Conservation (phyloP, 2,329 filamentous ascomycete species). For the Aspergillus sp. region DNA sequence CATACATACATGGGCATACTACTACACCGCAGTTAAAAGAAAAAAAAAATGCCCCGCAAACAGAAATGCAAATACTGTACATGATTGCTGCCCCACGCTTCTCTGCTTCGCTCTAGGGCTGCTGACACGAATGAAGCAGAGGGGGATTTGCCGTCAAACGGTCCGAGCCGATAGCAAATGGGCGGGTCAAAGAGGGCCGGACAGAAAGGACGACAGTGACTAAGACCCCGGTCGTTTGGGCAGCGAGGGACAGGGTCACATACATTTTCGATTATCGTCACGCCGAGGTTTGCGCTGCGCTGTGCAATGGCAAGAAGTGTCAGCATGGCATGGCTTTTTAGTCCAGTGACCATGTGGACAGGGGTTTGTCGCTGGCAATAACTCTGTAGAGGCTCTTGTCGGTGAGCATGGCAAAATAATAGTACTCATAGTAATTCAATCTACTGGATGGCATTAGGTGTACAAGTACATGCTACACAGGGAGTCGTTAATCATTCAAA, state of each 20-base stretch:
- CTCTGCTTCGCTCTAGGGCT: slow-evolving; percentile 1
- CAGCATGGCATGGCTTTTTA: background rate
- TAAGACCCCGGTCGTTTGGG: slow-evolving; percentile 20
- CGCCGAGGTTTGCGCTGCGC: background rate
- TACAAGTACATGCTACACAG: too few species aligned
- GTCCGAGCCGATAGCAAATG: slow-evolving; percentile 23
- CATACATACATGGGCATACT: slow-evolving; percentile 4
- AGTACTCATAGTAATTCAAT: too few species aligned
- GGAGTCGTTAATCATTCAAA: too few species aligned
- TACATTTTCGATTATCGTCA: slow-evolving; percentile 2
- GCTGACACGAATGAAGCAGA: slow-evolving; percentile 9
- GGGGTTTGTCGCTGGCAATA: background rate
- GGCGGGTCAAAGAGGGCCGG: slow-evolving; percentile 8
- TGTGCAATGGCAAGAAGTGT: background rate
- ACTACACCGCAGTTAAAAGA: slow-evolving; percentile 2
- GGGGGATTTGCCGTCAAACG: slow-evolving; percentile 14
- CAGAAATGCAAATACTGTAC: background rate
- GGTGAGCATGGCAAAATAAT: too few species aligned
- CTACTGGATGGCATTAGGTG: too few species aligned
- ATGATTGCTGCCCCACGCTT: background rate
- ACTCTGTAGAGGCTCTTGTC: background rate
- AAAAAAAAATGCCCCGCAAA: background rate
- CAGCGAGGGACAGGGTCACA: slow-evolving; percentile 19
- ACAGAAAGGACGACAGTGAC: slow-evolving; percentile 12
- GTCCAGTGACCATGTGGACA: background rate